These are phyloP conservation scores for Protomyces gravidus DNA, from an alignment of 1,139 yeast genomes.

Conservation along the genomic window DNA sequence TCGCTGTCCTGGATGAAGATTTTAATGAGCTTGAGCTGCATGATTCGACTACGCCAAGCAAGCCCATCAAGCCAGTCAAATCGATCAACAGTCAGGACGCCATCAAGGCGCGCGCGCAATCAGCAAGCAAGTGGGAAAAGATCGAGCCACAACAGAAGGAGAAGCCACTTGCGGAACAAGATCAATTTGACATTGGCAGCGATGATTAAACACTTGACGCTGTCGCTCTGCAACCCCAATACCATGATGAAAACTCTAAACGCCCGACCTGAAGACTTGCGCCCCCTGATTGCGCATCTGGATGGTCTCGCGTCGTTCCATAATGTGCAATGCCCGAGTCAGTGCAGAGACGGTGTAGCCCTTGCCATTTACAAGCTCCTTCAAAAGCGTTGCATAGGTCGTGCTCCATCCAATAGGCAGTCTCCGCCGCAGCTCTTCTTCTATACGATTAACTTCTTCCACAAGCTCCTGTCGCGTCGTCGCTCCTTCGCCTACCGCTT, in stretches of 20 bases:
- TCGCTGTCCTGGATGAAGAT: conserved; percentile 16
- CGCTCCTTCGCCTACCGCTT: conserved; percentile 86
- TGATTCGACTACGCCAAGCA: conserved; percentile 2
- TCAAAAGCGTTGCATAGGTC: conserved; percentile 72
- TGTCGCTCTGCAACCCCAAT: background rate
- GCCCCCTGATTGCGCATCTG: conserved; percentile 86
- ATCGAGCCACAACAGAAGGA: background rate
- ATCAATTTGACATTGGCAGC: background rate
- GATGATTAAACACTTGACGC: background rate
- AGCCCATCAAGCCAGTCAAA: background rate
- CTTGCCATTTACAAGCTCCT: conserved; percentile 72
- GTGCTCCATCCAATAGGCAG: conserved; percentile 97
- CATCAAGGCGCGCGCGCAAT: conserved; percentile 3
- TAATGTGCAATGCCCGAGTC: conserved; percentile 72
- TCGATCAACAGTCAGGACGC: background rate
- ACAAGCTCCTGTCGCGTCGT: conserved; percentile 51
- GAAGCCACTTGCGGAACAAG: background rate
- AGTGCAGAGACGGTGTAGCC: conserved; percentile 66
- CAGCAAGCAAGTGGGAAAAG: conserved; percentile 11
- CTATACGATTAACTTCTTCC: conserved; percentile 72
- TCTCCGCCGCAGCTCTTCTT: conserved; percentile 79
- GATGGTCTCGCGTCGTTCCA: conserved; percentile 82
- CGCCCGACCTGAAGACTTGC: conserved; percentile 75
- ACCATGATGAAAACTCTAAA: conserved; percentile 40
- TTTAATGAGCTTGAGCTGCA: conserved; percentile 17